These are phyloP conservation scores for Apiotrichum veenhuisii DNA, from an alignment of 1,284 basidiomycete species.

Conservation along the genomic window DNA sequence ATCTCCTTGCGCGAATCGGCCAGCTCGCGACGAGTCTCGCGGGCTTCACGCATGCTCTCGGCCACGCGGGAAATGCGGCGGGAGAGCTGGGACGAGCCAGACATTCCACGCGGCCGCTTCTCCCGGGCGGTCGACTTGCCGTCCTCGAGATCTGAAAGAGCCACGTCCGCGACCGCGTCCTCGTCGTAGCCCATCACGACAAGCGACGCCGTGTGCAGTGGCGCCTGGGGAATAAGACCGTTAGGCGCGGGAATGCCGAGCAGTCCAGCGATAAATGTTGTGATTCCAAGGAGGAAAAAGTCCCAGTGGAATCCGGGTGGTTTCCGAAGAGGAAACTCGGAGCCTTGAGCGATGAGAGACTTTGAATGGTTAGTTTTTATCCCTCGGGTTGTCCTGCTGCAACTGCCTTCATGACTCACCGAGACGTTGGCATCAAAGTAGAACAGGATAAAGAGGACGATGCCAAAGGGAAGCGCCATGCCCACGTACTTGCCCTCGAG, in stretches of 20 bases:
- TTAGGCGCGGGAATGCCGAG: slow-evolving; percentile 91
- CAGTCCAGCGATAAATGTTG: slow-evolving; percentile 85
- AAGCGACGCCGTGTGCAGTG: slow-evolving; percentile 85
- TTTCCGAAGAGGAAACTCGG: slow-evolving; percentile 82
- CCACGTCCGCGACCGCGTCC: slow-evolving; percentile 40
- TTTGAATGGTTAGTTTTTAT: slow-evolving; percentile 33
- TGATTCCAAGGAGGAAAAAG: slow-evolving; percentile 74
- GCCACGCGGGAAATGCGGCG: slow-evolving; percentile 3
- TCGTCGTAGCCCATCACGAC: slow-evolving; percentile 66
- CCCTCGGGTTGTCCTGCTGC: neutral
- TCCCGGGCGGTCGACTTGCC: neutral
- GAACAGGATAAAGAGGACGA: slow-evolving; percentile 53
- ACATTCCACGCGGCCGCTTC: neutral
- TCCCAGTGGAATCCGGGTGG: slow-evolving; percentile 92
- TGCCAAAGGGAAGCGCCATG: slow-evolving; percentile 57
- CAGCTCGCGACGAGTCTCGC: slow-evolving; percentile 6
- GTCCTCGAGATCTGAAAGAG: slow-evolving; percentile 10
- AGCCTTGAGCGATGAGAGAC: slow-evolving; percentile 89
- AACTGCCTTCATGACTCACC: slow-evolving; percentile 22
- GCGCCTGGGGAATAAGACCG: slow-evolving; percentile 89
- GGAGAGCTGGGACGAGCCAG: neutral
- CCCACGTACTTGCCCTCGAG: slow-evolving; percentile 85
- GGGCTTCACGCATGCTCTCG: slow-evolving; percentile 3
- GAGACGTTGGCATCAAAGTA: slow-evolving; percentile 53
- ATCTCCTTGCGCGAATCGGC: slow-evolving; percentile 33